Percentiles rank a stretch among this genome's conserved stretches.
Conservation (phyloP, 2,329 filamentous ascomycete genomes). For the Botrytis fragariae region DNA sequence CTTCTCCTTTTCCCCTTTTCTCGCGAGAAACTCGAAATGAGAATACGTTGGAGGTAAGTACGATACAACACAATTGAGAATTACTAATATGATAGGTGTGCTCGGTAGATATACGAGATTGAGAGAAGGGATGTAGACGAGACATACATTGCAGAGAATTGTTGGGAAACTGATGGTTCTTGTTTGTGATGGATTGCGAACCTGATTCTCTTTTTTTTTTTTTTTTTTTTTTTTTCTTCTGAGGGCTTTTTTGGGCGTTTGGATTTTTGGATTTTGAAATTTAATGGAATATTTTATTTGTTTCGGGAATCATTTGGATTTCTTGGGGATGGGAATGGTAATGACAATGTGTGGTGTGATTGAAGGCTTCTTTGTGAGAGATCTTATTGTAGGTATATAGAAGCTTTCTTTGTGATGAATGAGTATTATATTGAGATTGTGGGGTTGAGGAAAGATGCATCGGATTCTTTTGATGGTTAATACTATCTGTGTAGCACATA, state of each 20-base stretch:
- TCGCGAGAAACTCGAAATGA: no score
- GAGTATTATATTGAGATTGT: accelerated
- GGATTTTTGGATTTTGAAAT: background rate
- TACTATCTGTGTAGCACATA: background rate
- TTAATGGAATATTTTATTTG: background rate
- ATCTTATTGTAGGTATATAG: background rate
- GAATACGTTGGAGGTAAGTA: background rate
- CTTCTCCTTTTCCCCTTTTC: no score
- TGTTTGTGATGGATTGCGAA: background rate
- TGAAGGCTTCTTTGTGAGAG: background rate
- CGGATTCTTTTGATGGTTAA: no score
- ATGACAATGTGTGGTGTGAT: background rate
- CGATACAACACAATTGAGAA: background rate
- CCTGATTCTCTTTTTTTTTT: constrained; percentile 4
- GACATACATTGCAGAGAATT: background rate
- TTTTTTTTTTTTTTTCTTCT: no score
- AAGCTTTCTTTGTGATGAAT: background rate
- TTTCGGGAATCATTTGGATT: background rate
- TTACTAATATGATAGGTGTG: background rate
- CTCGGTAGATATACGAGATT: background rate
- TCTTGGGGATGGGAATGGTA: background rate
- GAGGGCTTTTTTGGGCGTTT: background rate
- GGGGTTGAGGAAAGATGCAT: accelerated
- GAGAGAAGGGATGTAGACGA: constrained; percentile 3
- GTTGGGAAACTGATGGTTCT: background rate